These are phyloP conservation scores for Dryadomyces sulphureus DNA, from an alignment of 2,329 filamentous ascomycete genomes.

Conservation along the genomic window DNA sequence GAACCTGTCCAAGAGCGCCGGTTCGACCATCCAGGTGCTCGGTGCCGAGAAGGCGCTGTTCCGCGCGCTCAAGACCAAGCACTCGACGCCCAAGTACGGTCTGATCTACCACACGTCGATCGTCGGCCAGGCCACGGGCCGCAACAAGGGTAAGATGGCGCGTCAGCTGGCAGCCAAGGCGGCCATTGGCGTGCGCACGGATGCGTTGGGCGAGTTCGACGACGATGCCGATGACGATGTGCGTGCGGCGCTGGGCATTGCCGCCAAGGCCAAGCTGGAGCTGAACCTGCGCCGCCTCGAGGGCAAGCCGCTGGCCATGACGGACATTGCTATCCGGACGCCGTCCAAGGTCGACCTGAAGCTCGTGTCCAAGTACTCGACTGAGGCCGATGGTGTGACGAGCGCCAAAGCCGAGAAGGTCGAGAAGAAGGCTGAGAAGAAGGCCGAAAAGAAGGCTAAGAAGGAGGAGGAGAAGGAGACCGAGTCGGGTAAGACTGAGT, in stretches of 20 bases:
- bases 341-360: conserved; percentile 81
- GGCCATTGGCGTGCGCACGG: conserved; percentile 81
- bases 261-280: conserved; percentile 58
- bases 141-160: conserved; percentile 99
- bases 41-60: conserved; percentile 98
- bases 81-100: conserved; percentile 97
- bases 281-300: conserved; percentile 65
- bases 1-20: conserved; percentile 87
- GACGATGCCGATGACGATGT: conserved; percentile 76
- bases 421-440: conserved; percentile 12
- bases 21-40: conserved; percentile 92
- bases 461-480: conserved; percentile 2
- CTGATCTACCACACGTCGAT: conserved; percentile 85
- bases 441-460: conserved; percentile 10
- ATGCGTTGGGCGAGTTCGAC: conserved; percentile 71
- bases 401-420: conserved; percentile 40
- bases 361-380: conserved; percentile 87
- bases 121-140: conserved; percentile 90
- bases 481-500: conserved; percentile 7
- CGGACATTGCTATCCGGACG: not conserved
- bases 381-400: conserved; percentile 74
- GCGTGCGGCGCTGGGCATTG: conserved; percentile 64
- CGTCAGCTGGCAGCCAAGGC: conserved; percentile 92
- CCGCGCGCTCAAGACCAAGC: conserved; percentile 96
- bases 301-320: conserved; percentile 69